Percentiles rank a stretch among this genome's conserved stretches.
phyloP scores from a whole-genome alignment of 2,329 filamentous ascomycete genomes.

The Thelonectria rubi region DNA sequence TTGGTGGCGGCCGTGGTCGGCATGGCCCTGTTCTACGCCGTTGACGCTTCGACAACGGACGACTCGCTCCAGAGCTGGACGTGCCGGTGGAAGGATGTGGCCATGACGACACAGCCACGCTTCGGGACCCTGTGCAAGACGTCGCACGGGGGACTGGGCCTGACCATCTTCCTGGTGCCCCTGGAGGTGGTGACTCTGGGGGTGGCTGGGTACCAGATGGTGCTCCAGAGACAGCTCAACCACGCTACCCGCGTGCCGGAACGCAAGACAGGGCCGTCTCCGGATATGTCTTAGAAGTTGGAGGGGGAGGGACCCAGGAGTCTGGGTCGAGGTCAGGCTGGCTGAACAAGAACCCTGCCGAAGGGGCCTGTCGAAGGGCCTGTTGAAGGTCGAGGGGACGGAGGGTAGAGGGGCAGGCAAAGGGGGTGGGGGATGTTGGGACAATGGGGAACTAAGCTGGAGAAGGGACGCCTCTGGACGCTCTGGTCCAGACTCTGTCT shows the following conservation, averaged over 20 bases:
- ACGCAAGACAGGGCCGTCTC: slow-evolving; percentile 46
- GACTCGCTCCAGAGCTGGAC: slow-evolving; percentile 70
- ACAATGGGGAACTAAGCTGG: not conserved
- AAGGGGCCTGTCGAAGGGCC: not conserved
- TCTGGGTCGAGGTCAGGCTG: slow-evolving; percentile 23
- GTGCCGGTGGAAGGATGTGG: slow-evolving; percentile 66
- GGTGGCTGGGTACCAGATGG: slow-evolving; percentile 55
- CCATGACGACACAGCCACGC: slow-evolving; percentile 61
- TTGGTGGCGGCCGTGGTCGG: slow-evolving; percentile 57
- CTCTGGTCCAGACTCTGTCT: slow-evolving; percentile 23
- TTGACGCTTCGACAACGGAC: slow-evolving; percentile 60
- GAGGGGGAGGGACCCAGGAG: slow-evolving; percentile 14
- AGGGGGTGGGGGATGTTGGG: not conserved
- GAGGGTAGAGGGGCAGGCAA: not conserved
- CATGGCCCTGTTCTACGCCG: slow-evolving; percentile 65
- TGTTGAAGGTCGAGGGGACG: no score
- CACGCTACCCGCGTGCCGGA: slow-evolving; percentile 37
- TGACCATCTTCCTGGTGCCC: slow-evolving; percentile 66
- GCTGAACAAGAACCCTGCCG: not conserved
- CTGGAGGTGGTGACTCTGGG: slow-evolving; percentile 61
- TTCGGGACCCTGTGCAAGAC: slow-evolving; percentile 64
- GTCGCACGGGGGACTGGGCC: slow-evolving; percentile 63
- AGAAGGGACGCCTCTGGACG: not conserved
- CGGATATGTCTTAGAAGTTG: slow-evolving; percentile 31
- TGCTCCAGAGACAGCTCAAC: slow-evolving; percentile 54